Evolutionary conservation across 345 rosid genomes (phyloP).

Genomic region (Noccaea caerulescens): DNA sequence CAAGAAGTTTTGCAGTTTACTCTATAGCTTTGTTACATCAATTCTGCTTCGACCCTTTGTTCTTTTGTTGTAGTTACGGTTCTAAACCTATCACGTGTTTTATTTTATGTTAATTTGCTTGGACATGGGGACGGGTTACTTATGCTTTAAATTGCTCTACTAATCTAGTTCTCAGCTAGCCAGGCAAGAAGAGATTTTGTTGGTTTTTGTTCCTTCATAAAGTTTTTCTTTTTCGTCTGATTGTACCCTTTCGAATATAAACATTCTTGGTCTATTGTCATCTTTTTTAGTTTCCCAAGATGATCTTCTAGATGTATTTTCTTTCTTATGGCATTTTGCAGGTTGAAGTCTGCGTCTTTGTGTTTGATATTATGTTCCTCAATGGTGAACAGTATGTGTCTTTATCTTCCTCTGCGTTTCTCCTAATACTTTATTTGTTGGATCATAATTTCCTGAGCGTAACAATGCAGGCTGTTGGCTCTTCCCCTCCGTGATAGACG

Average conservation of each 20-base stretch:
- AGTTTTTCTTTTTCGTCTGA: background rate
- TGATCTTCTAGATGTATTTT: conserved; percentile 20
- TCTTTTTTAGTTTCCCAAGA: background rate
- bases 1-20: background rate
- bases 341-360: conserved; percentile 80
- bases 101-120: no score
- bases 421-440: background rate
- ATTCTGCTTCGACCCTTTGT: background rate
- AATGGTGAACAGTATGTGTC: conserved; percentile 76
- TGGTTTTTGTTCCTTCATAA: conserved; percentile 1
- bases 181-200: background rate
- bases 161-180: conserved; percentile 9
- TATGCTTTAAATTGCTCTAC: background rate
- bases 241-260: background rate
- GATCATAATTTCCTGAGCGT: background rate
- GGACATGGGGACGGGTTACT: background rate
- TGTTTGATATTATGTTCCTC: conserved; percentile 86
- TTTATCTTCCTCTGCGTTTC: conserved; percentile 8
- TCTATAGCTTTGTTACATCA: background rate
- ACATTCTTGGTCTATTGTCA: background rate
- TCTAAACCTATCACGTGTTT: background rate
- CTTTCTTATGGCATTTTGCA: conserved; percentile 48
- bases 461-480: conserved; percentile 63
- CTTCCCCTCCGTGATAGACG: conserved; percentile 71
- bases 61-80: background rate